Conservation (phyloP, 345 rosid genomes). For the Bruguiera sexangula region DNA sequence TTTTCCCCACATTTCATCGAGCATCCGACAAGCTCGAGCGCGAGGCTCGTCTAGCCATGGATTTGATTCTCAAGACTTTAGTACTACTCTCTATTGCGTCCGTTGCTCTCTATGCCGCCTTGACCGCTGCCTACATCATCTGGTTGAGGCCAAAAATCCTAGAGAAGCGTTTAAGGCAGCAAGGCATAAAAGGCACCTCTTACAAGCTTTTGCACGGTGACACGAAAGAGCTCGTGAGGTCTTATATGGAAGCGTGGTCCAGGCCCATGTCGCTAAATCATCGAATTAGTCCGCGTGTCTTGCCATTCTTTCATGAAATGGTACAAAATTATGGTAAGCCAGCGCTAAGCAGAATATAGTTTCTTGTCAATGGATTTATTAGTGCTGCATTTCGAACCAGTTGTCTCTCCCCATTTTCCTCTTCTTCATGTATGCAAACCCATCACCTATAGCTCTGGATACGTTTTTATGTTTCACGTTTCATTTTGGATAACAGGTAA, state of each 20-base stretch:
- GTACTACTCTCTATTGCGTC: background rate
- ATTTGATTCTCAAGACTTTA: background rate
- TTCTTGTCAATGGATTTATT: too few species aligned
- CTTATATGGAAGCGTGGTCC: slow-evolving; percentile 6
- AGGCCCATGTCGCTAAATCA: slow-evolving; percentile 14
- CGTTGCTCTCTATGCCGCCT: background rate
- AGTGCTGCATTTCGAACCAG: too few species aligned
- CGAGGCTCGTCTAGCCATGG: background rate
- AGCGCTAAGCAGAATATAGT: too few species aligned
- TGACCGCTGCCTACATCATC: background rate
- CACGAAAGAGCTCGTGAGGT: background rate
- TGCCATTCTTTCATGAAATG: slow-evolving; percentile 16
- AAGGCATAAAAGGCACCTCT: slow-evolving; percentile 16
- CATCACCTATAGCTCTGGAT: too few species aligned
- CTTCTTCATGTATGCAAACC: too few species aligned
- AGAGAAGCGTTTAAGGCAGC: slow-evolving; percentile 16
- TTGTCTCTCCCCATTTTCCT: too few species aligned
- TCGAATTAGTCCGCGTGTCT: slow-evolving; percentile 13
- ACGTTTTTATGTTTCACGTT: too few species aligned
- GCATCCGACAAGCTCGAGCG: background rate
- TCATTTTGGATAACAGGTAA: slow-evolving; percentile 11
- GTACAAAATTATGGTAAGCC: slow-evolving; percentile 9
- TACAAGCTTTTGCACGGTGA: slow-evolving; percentile 6
- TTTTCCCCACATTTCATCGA: background rate
- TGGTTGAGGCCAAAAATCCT: slow-evolving; percentile 18